Percentiles rank a stretch among this genome's conserved stretches.
Evolutionary conservation across 2,329 filamentous ascomycete species (phyloP).

Genomic region (Penicillium verrucosum): DNA sequence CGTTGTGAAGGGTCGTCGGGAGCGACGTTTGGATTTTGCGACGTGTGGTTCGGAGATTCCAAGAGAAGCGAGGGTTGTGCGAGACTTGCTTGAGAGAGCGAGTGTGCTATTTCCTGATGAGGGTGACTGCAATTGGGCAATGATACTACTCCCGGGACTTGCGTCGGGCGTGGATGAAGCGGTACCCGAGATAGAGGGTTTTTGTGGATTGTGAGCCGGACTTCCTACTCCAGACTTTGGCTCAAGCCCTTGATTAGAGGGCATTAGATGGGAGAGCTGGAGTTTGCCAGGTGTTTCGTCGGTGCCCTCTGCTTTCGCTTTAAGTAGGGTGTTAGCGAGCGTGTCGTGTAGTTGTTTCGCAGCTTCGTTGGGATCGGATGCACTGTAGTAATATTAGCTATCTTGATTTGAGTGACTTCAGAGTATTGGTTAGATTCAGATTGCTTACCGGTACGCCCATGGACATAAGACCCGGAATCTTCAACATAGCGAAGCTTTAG

Average conservation of each 20-base stretch:
- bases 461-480: conserved; percentile 56
- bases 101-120: conserved; percentile 26
- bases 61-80: conserved; percentile 37
- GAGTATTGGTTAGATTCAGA: neutral
- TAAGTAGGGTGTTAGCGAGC: conserved; percentile 33
- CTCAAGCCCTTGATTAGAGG: conserved; percentile 15
- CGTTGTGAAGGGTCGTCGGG: conserved; percentile 54
- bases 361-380: conserved; percentile 38
- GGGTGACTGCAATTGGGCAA: conserved; percentile 13
- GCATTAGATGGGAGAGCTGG: conserved; percentile 25
- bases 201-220: conserved; percentile 14
- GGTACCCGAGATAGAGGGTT: conserved; percentile 18
- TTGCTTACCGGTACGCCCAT: conserved; percentile 41
- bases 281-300: conserved; percentile 24
- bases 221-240: conserved; percentile 12
- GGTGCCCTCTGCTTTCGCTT: conserved; percentile 29
- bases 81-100: conserved; percentile 32
- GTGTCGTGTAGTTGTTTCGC: conserved; percentile 37
- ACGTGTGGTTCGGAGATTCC: conserved; percentile 51
- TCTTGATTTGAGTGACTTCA: neutral
- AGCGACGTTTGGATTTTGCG: conserved; percentile 50
- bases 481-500: conserved; percentile 21
- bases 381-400: conserved; percentile 15
- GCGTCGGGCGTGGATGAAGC: conserved; percentile 18
- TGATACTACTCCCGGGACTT: conserved; percentile 11